Evolutionary conservation across 192 early-diverging fungal genomes (phyloP).

Genomic region (Spizellomyces sp.): DNA sequence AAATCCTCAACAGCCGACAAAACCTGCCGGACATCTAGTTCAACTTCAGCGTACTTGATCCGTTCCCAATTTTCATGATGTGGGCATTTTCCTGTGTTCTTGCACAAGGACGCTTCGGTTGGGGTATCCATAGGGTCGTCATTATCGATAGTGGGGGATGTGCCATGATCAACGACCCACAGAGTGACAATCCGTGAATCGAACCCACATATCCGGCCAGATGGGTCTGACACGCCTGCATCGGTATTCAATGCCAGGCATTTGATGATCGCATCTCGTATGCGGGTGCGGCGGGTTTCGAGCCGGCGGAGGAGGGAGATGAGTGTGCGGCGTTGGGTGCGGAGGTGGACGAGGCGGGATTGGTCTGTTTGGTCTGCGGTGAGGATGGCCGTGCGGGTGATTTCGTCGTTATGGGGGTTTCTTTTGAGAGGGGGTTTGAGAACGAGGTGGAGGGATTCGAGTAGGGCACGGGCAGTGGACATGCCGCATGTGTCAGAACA

Average conservation of each 20-base stretch:
- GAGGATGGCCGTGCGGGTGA: not conserved
- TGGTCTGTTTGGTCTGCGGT: not conserved
- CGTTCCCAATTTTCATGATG: slow-evolving; percentile 37
- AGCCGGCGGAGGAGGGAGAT: slow-evolving; percentile 6
- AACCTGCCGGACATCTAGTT: slow-evolving; percentile 16
- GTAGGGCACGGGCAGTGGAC: not conserved
- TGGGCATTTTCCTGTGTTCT: slow-evolving; percentile 5
- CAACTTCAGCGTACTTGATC: slow-evolving; percentile 29
- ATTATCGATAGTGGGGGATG: too few relatives aligned
- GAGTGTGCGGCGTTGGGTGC: too few relatives aligned
- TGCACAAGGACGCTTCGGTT: too few relatives aligned
- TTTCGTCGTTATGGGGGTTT: not conserved
- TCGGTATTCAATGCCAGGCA: not conserved
- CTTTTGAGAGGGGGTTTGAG: not conserved
- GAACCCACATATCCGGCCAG: slow-evolving; percentile 18
- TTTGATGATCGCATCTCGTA: slow-evolving; percentile 9
- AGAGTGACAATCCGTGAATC: slow-evolving; percentile 26
- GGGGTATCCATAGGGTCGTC: too few relatives aligned
- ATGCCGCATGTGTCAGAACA: slow-evolving; percentile 13
- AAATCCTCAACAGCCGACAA: too few relatives aligned
- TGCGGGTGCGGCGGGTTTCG: slow-evolving; percentile 19
- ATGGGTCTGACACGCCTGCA: not conserved
- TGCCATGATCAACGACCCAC: slow-evolving; percentile 6
- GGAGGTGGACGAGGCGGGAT: not conserved
- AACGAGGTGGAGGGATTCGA: not conserved